Base-by-base conservation (phyloP, 1,284 basidiomycete species). In the Cutaneotrichosporon daszewskae region DNA sequence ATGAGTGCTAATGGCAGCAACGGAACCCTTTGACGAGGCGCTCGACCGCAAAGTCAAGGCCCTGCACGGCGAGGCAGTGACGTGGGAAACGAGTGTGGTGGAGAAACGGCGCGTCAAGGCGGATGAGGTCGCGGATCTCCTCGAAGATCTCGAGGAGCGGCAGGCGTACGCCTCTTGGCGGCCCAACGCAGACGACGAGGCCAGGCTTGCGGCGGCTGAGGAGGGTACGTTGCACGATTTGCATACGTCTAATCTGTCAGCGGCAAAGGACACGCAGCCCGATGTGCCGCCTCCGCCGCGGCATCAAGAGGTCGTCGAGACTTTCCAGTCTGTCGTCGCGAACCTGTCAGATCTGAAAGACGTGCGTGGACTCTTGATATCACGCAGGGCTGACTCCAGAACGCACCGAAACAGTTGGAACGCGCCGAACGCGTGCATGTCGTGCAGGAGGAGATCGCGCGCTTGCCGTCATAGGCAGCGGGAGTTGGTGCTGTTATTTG, bases 21-120 rank as follows among this genome's bases (percentile, higher is more conserved):
- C 79, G 47, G 84, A 87, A 58, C 76, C 79, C 5, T 89, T 87
- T 59, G 85, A 89, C 59, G 86, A 89, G 64, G 79, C 77, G 1
- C 75, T 87, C 28, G 85, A 87, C 59, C 73, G 83, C 43, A 76
- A 77, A 26, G 80, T 86, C 34, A 84, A 81, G 79, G 79, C 80
- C 2, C 65, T 85, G 14, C 79, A 81, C 33, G 77, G 80, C 40
- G 82, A 84, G 45, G 72, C 79, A 14, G 68, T 85, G 32, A 76
- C 79, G 49, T 84, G 79, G 77, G 79, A 84, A 55, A 79, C 79
- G 44, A 76, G 78, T 32, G 75, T 84, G 27, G 80, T 81, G 26
- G 77, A 78, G 33, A 77, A 75, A 47, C 74, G 85, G 42, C 77
- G 81, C 37, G 74, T 71, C 27, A 69, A 75, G 33, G 83, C 85